Conservation (phyloP, 1,284 basidiomycete species). For the Ganoderma sp. region DNA sequence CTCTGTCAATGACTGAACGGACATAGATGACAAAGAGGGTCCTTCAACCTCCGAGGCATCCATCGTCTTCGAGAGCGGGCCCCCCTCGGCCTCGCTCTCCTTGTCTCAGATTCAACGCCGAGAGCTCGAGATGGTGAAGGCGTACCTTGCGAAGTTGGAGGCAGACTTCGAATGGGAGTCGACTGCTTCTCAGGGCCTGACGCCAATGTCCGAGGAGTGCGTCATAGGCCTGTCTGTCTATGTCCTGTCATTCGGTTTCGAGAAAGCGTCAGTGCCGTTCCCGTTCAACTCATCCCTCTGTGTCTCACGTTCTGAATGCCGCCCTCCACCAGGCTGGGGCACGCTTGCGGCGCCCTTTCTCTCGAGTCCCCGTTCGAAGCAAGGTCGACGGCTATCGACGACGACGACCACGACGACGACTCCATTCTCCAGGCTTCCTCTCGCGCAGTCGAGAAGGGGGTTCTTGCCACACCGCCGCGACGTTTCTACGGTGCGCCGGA, state of each 20-base stretch:
- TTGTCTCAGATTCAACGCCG: neutral
- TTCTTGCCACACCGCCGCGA: neutral
- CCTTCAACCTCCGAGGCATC: neutral
- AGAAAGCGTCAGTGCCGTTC: neutral
- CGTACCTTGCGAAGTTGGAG: neutral
- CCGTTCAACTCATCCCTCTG: neutral
- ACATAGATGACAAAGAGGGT: neutral
- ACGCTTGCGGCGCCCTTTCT: neutral
- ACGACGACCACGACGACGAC: neutral
- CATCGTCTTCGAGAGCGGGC: neutral
- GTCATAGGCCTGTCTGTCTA: neutral
- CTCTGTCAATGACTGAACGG: too few species aligned
- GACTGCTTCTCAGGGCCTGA: neutral
- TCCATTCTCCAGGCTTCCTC: neutral
- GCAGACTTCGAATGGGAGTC: slow-evolving; percentile 2
- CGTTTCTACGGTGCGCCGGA: neutral
- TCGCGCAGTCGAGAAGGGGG: neutral
- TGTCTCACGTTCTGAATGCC: neutral
- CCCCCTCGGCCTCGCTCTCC: neutral
- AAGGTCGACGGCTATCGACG: neutral
- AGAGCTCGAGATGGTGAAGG: slow-evolving; percentile 4
- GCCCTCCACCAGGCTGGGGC: neutral
- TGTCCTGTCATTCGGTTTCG: neutral
- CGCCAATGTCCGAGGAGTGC: neutral
- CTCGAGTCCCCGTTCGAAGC: neutral